Evolutionary conservation across 352 stramenopile species (phyloP).

Genomic region (Pythium aphanidermatum): DNA sequence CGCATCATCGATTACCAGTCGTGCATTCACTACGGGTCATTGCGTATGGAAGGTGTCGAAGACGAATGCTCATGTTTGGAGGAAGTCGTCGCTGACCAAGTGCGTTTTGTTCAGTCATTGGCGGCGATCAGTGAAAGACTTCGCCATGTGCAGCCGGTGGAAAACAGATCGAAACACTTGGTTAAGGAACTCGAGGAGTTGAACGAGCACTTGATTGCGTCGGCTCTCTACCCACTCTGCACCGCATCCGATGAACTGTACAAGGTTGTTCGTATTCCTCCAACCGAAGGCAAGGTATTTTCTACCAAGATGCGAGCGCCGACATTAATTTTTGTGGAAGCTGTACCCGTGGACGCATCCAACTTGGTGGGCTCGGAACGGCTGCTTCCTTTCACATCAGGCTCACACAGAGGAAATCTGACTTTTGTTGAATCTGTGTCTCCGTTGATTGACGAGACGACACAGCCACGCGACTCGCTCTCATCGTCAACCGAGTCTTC

Average conservation of each 20-base stretch:
- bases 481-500: conserved; percentile 20
- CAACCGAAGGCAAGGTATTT: conserved; percentile 75
- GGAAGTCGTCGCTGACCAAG: conserved; percentile 64
- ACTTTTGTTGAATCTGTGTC: conserved; percentile 58
- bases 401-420: conserved; percentile 40
- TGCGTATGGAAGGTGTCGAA: conserved; percentile 24
- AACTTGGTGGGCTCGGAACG: conserved; percentile 23
- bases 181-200: conserved; percentile 39
- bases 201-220: conserved; percentile 48
- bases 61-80: conserved; percentile 30
- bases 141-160: conserved; percentile 54
- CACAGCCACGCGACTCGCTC: conserved; percentile 23
- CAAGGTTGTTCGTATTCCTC: conserved; percentile 65
- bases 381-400: conserved; percentile 48
- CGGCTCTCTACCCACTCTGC: conserved; percentile 67
- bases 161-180: conserved; percentile 41
- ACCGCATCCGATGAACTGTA: conserved; percentile 65
- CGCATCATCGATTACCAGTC: conserved; percentile 68
- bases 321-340: conserved; percentile 73
- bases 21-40: conserved; percentile 61
- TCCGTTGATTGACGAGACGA: conserved; percentile 24
- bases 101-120: conserved; percentile 66
- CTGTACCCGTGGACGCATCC: conserved; percentile 47
- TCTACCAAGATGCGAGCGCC: conserved; percentile 81
- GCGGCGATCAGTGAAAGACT: conserved; percentile 65